Base-by-base conservation (phyloP, 768 basidiomycete genomes). In the Amanita thiersii region DNA sequence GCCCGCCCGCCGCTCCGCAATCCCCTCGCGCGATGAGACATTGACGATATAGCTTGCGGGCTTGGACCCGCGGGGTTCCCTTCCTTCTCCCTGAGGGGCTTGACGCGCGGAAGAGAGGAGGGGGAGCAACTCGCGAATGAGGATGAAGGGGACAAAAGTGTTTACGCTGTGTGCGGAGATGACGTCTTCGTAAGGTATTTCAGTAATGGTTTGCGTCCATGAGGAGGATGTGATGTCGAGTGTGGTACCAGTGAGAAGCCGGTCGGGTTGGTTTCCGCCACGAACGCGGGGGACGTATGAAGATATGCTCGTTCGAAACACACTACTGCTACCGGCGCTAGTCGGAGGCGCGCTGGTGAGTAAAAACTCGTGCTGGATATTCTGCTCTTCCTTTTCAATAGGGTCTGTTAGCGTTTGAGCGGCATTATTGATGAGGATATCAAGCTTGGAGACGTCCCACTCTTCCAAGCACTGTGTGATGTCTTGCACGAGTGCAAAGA, bases 151-250 rank as follows among this genome's bases (percentile, higher is more conserved):
- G 33, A 59, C 61, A 47, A 63, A 62, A 0, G 61, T 56, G 42
- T 63, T 62, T 38, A 66, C 56, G 32, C 61, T 60, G 20, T 61
- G 62, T 1, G 61, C 61, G 5, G 59, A 56, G 32, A 66, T 54
- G 10, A 64, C 55, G 35, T 62, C 62, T 43, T 61, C 61, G 47
- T 63, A 64, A 4, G 59, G 57, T 19, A 63, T 62, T 31, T 61
- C 56, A 14, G 47, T 47, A 25, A 62, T 55, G n/a, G 47, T 52
- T 46, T 62, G 59, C 21, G 50, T 54, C 64, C 62, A 64, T 7
- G 37, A 39, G 7, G 58, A 60, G 24, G 56, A 56, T 49, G 52
- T 47, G 37, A 40, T 39, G 4, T 45, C 18, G 14, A 26, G 14
- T 40, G 9, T 41, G 30, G 47, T 39, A 15, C 18, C 21, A 48